These are phyloP conservation scores for Metschnikowia sp. DNA, from an alignment of 805 yeast species.

Conservation along the genomic window DNA sequence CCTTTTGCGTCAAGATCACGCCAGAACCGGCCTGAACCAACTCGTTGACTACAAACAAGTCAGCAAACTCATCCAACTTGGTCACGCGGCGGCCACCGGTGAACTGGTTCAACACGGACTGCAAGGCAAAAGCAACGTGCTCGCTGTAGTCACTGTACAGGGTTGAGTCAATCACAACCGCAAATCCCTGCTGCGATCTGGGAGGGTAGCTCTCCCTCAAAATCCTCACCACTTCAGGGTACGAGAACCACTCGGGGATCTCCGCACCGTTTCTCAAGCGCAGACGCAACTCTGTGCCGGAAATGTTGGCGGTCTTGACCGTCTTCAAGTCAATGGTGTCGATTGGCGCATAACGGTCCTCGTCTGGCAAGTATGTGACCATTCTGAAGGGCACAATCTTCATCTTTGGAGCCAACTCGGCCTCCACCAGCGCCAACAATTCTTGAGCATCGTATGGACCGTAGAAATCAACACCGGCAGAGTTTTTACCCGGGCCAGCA, in stretches of 20 bases:
- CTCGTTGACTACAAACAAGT: slow-evolving; percentile 68
- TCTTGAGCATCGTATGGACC: slow-evolving; percentile 98
- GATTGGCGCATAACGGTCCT: slow-evolving; percentile 91
- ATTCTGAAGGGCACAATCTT: slow-evolving; percentile 94
- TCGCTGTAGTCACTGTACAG: slow-evolving; percentile 26
- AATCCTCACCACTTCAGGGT: slow-evolving; percentile 91
- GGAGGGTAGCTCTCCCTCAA: slow-evolving; percentile 93
- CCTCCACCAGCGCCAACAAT: slow-evolving; percentile 68
- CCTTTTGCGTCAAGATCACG: slow-evolving; percentile 53
- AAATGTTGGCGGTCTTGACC: slow-evolving; percentile 77
- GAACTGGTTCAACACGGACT: slow-evolving; percentile 86
- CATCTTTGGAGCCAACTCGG: slow-evolving; percentile 65
- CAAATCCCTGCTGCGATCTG: slow-evolving; percentile 84
- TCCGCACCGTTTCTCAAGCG: slow-evolving; percentile 80
- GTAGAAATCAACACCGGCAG: slow-evolving; percentile 88
- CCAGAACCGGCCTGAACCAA: slow-evolving; percentile 89
- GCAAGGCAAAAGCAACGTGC: slow-evolving; percentile 71
- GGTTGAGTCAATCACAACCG: slow-evolving; percentile 47
- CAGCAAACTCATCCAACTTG: slow-evolving; percentile 41
- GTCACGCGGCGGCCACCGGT: slow-evolving; percentile 81
- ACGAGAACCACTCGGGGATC: slow-evolving; percentile 96
- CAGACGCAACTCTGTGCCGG: slow-evolving; percentile 92
- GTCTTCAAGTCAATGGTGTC: slow-evolving; percentile 81
- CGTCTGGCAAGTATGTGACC: slow-evolving; percentile 95
- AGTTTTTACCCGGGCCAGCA: slow-evolving; percentile 91